phyloP scores from a whole-genome alignment of 73 alveolate genomes.

The Paramecium caudatum region DNA sequence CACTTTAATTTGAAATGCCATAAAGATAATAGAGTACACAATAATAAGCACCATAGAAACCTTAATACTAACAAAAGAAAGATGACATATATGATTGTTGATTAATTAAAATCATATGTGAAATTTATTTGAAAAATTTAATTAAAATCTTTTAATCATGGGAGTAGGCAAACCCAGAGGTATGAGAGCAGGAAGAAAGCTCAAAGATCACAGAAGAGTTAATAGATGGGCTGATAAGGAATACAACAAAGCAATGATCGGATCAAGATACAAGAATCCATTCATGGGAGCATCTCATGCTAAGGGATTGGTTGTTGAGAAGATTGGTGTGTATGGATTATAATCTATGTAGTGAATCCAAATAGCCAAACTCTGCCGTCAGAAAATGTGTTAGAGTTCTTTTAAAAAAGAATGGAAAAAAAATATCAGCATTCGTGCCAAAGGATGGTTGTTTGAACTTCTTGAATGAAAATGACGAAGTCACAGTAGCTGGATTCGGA shows the following conservation, averaged over 20 bases:
- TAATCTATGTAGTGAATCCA: constrained; percentile 76
- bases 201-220: constrained; percentile 75
- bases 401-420: constrained; percentile 83
- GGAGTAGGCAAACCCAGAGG: constrained; percentile 79
- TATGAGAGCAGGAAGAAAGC: constrained; percentile 77
- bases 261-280: constrained; percentile 86
- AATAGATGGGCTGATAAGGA: constrained; percentile 86
- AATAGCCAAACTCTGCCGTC: constrained; percentile 89
- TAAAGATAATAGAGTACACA: too few relatives aligned
- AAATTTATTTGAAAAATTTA: constrained; percentile 42
- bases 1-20: too few relatives aligned
- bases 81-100: too few relatives aligned
- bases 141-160: constrained; percentile 67
- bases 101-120: too few relatives aligned
- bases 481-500: constrained; percentile 86
- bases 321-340: constrained; percentile 75
- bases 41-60: too few relatives aligned
- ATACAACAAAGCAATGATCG: constrained; percentile 81
- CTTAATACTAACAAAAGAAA: too few relatives aligned
- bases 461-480: constrained; percentile 87
- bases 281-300: constrained; percentile 88
- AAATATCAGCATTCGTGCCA: constrained; percentile 85
- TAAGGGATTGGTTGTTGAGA: constrained; percentile 85
- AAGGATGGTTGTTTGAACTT: constrained; percentile 87
- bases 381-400: constrained; percentile 89